phyloP scores from a whole-genome alignment of 805 yeast species.

The Metschnikowia shivogae region DNA sequence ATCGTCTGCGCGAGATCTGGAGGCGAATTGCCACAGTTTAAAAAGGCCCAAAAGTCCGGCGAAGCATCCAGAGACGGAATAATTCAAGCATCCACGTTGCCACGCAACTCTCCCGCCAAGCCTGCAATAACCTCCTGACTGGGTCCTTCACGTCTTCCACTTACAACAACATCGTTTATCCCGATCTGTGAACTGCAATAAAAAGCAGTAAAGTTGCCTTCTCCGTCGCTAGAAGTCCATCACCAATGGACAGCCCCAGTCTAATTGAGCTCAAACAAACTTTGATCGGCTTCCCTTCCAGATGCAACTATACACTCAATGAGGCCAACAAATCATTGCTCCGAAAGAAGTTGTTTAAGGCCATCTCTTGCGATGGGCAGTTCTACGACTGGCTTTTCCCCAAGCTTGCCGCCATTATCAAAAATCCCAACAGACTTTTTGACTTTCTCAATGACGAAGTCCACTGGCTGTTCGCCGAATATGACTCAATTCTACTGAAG shows the following conservation, averaged over 20 bases:
- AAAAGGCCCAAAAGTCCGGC: too few relatives aligned
- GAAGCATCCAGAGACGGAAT: too few relatives aligned
- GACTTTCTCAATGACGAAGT: conserved; percentile 21
- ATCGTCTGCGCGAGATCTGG: background rate
- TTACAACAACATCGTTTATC: background rate
- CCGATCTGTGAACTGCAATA: background rate
- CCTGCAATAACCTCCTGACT: background rate
- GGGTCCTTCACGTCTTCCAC: background rate
- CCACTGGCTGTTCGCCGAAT: conserved; percentile 32
- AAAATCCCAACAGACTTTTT: background rate
- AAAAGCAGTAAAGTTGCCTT: too few relatives aligned
- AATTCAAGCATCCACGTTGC: too few relatives aligned
- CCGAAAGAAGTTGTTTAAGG: conserved; percentile 40
- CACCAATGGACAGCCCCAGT: conserved; percentile 6
- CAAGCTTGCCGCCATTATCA: conserved; percentile 14
- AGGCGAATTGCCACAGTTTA: conserved; percentile 2
- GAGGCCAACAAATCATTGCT: conserved; percentile 27
- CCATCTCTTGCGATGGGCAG: conserved; percentile 40
- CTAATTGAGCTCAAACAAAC: conserved; percentile 22
- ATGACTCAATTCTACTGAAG: conserved; percentile 20
- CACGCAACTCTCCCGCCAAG: too few relatives aligned
- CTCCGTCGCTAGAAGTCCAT: too few relatives aligned
- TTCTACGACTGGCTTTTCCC: conserved; percentile 41
- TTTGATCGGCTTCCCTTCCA: conserved; percentile 37
- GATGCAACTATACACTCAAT: conserved; percentile 27